Evolutionary conservation across 331 rosid species (phyloP).

Genomic region (Phaseolus coccineus): DNA sequence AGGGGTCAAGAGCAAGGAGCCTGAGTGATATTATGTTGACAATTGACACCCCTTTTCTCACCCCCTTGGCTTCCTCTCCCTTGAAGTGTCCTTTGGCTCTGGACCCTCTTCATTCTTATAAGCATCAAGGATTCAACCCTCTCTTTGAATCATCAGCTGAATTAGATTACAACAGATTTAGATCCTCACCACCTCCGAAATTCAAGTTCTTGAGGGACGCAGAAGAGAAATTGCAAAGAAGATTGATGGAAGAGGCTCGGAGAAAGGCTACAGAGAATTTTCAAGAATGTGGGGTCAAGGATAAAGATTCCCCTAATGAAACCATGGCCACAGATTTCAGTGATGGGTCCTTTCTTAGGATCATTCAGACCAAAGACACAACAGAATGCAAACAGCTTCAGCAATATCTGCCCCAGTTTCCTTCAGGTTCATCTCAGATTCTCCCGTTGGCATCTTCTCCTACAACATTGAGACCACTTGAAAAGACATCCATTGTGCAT

Average conservation of each 20-base stretch:
- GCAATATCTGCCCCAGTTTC: conserved; percentile 48
- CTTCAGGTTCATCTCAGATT: conserved; percentile 83
- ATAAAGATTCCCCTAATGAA: conserved; percentile 40
- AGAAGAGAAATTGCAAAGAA: conserved; percentile 75
- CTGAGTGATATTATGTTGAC: conserved; percentile 67
- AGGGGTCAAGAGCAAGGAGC: conserved; percentile 76
- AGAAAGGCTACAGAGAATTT: conserved; percentile 51
- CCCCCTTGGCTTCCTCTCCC: conserved; percentile 68
- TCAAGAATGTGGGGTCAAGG: conserved; percentile 27
- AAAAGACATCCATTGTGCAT: conserved; percentile 51
- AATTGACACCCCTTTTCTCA: conserved; percentile 63
- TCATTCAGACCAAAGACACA: conserved; percentile 54
- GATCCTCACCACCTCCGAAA: conserved; percentile 89
- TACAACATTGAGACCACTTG: conserved; percentile 51
- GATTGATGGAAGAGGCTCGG: conserved; percentile 67
- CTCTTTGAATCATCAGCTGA: conserved; percentile 74
- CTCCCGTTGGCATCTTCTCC: conserved; percentile 86
- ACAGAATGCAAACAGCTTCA: conserved; percentile 42
- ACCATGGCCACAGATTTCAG: conserved; percentile 38
- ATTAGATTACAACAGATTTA: conserved; percentile 57
- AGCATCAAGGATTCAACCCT: conserved; percentile 79
- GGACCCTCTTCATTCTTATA: conserved; percentile 62
- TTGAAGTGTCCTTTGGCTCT: conserved; percentile 56
- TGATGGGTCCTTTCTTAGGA: conserved; percentile 52
- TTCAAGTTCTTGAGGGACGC: conserved; percentile 90